Evolutionary conservation across 2,329 filamentous ascomycete genomes (phyloP).

Genomic region (Lecanicillium sp.): DNA sequence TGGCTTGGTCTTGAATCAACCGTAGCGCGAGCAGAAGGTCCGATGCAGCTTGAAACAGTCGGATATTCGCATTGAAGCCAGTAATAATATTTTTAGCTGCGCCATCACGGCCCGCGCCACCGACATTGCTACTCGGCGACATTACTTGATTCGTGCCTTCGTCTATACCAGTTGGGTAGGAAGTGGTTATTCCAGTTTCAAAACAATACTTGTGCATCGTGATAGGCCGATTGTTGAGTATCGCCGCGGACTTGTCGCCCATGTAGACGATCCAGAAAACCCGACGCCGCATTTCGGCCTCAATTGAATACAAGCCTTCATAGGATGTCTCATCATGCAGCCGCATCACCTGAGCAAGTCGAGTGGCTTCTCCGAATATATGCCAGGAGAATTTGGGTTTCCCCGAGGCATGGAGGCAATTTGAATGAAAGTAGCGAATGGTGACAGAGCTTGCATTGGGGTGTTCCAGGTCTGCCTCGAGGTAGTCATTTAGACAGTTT

Average conservation of each 20-base stretch:
- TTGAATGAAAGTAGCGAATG: conserved; percentile 37
- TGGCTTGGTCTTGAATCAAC: conserved; percentile 19
- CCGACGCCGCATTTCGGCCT: conserved; percentile 28
- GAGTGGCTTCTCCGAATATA: conserved; percentile 34
- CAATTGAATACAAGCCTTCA: conserved; percentile 24
- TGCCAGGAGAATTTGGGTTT: conserved; percentile 35
- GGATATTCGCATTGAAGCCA: conserved; percentile 33
- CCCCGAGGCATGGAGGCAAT: conserved; percentile 33
- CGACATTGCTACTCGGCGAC: conserved; percentile 8
- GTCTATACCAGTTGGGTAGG: conserved; percentile 23
- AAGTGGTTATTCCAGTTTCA: conserved; percentile 28
- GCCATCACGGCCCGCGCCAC: conserved; percentile 8
- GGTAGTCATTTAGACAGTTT: conserved; percentile 26
- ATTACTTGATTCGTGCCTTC: conserved; percentile 13
- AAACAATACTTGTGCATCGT: conserved; percentile 35
- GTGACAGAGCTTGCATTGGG: conserved; percentile 33
- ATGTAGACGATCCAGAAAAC: conserved; percentile 32
- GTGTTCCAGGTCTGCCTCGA: conserved; percentile 31
- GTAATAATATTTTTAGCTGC: conserved; percentile 17
- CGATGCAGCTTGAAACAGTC: conserved; percentile 30
- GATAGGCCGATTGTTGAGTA: conserved; percentile 31
- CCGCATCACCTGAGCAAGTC: conserved; percentile 33
- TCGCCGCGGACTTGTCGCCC: conserved; percentile 30
- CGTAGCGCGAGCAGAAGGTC: conserved; percentile 29
- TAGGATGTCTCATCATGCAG: conserved; percentile 30